These are phyloP conservation scores for Diaporthe amygdali DNA, from an alignment of 2,329 filamentous ascomycete genomes.

Conservation along the genomic window DNA sequence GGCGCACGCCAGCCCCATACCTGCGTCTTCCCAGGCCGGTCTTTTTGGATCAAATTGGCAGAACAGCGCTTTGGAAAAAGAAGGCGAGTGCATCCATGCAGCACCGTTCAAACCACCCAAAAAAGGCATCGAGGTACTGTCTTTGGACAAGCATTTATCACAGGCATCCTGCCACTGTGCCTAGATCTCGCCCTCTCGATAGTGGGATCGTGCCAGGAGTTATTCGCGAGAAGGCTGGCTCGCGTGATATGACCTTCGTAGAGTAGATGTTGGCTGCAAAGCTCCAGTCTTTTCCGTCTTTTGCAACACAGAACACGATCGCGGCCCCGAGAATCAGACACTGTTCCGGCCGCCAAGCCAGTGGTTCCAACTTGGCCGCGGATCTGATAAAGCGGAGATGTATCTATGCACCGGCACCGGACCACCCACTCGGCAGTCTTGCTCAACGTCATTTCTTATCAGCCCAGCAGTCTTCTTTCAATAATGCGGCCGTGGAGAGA, in stretches of 20 bases:
- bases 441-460: background rate
- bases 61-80: no score
- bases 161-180: background rate
- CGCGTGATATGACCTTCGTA: background rate
- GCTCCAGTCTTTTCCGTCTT: background rate
- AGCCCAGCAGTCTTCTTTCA: background rate
- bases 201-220: background rate
- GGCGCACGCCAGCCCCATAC: no score
- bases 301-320: background rate
- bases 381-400: background rate
- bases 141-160: background rate
- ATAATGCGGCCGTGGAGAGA: background rate
- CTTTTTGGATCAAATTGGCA: background rate
- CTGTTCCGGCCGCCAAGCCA: background rate
- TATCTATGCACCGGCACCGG: background rate
- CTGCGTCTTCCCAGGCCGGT: no score
- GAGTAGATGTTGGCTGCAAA: background rate
- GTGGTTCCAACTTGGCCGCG: background rate
- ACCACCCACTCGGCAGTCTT: background rate
- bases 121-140: background rate
- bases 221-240: background rate
- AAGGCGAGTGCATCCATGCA: background rate
- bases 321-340: background rate
- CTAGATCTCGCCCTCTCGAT: background rate
- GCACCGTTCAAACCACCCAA: background rate